Conservation (phyloP, 2,329 filamentous ascomycete genomes). For the Dryadomyces quercus-mongolicae region DNA sequence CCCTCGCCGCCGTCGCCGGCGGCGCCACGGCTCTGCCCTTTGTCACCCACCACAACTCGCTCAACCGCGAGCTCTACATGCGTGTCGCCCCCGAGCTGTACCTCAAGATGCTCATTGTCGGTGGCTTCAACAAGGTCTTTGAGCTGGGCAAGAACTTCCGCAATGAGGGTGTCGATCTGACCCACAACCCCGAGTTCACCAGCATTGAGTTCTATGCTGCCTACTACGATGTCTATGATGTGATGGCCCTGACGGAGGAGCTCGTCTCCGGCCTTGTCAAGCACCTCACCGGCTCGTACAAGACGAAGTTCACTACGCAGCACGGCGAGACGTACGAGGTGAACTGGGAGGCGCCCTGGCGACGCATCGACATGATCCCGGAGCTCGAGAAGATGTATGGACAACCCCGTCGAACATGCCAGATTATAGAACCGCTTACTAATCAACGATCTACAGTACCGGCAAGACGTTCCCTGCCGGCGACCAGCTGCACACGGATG, state of each 20-base stretch:
- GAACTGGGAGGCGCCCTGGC: slow-evolving; percentile 95
- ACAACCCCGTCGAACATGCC: background rate
- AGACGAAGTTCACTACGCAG: slow-evolving; percentile 78
- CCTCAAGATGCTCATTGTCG: slow-evolving; percentile 92
- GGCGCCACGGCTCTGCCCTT: slow-evolving; percentile 95
- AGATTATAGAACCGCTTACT: background rate
- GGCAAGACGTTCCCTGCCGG: slow-evolving; percentile 90
- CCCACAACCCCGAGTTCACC: slow-evolving; percentile 97
- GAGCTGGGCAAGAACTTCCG: slow-evolving; percentile 86
- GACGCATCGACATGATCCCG: slow-evolving; percentile 88
- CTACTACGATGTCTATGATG: slow-evolving; percentile 81
- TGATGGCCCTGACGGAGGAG: slow-evolving; percentile 86
- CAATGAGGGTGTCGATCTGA: slow-evolving; percentile 83
- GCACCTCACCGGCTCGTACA: slow-evolving; percentile 72
- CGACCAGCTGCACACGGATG: slow-evolving; percentile 77
- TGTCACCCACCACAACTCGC: slow-evolving; percentile 89
- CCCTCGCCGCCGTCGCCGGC: slow-evolving; percentile 93
- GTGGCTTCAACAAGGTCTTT: slow-evolving; percentile 88
- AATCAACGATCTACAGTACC: slow-evolving; percentile 2
- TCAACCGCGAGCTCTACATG: slow-evolving; percentile 90
- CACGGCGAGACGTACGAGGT: slow-evolving; percentile 77
- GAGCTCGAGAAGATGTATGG: slow-evolving; percentile 53
- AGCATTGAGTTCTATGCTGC: slow-evolving; percentile 97
- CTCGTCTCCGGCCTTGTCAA: slow-evolving; percentile 84
- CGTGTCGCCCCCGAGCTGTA: slow-evolving; percentile 91